Conservation (phyloP, 768 basidiomycete species). For the Boletellus ananas region DNA sequence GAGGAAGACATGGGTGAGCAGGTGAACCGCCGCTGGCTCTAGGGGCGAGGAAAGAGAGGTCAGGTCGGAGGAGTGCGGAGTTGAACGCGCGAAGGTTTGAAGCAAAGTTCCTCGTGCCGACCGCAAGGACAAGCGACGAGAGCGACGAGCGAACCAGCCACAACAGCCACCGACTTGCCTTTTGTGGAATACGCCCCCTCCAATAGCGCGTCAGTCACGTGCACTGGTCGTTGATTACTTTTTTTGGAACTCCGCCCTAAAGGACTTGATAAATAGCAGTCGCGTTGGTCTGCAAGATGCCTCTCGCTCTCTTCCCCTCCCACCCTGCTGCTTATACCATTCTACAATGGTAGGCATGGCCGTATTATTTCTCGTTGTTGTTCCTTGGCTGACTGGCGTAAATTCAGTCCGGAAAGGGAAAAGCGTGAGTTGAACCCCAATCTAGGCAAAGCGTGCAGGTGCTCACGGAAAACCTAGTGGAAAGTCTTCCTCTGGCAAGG, state of each 20-base stretch:
- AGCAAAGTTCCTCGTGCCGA: constrained; percentile 27
- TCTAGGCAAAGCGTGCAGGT: background rate
- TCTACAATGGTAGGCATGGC: constrained; percentile 32
- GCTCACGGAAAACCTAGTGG: constrained; percentile 30
- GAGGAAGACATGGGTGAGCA: constrained; percentile 31
- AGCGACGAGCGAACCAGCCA: constrained; percentile 11
- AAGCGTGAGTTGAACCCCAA: constrained; percentile 36
- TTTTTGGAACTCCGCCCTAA: constrained; percentile 31
- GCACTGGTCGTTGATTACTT: constrained; percentile 31
- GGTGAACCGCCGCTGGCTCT: constrained; percentile 26
- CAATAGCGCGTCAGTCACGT: constrained; percentile 31
- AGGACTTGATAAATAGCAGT: constrained; percentile 28
- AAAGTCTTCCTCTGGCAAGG: constrained; percentile 45
- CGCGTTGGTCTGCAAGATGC: constrained; percentile 17
- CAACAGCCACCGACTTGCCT: constrained; percentile 11
- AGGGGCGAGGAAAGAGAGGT: constrained; percentile 3
- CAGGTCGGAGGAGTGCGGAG: constrained; percentile 16
- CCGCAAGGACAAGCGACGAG: constrained; percentile 19
- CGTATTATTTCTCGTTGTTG: background rate
- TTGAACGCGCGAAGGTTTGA: constrained; percentile 20
- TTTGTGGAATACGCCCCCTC: constrained; percentile 10
- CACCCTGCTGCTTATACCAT: constrained; percentile 17
- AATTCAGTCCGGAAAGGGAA: constrained; percentile 53
- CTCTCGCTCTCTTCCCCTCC: constrained; percentile 9
- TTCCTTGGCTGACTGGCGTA: constrained; percentile 6